Base-by-base conservation (phyloP, 257 asterid genomes). In the Coffea canephora region DNA sequence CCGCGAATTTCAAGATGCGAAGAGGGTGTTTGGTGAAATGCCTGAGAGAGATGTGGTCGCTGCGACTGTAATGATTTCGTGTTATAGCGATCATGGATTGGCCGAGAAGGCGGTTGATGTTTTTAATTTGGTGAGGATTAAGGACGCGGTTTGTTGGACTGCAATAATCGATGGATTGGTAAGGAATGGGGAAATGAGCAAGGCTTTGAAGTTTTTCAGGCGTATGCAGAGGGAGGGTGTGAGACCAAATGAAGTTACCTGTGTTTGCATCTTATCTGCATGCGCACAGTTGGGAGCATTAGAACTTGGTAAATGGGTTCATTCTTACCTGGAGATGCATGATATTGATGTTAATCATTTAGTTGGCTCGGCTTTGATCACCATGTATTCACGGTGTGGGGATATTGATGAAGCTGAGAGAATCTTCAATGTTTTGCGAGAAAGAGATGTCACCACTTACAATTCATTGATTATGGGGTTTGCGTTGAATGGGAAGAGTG, bases 101-200 rank as follows among this genome's bases (percentile, higher is more conserved):
- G 81, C 88, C 10, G 43, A 84, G 34, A 78, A 50, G 75, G 94
- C 91, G 52, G 80, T 76, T 41, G 83, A 36, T 59, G 81, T 78
- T 12, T 89, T 88, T 73, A 81, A 78, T n/a, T 19, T 55, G 73
- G 83, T 81, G 66, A 73, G 54, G 21, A 81, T 14, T 11, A 86
- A 84, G 83, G 95, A 91, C 79, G 86, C 86, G n/a, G 91, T 91
- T 82, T 89, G 90, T 68, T 90, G 89, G 90, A 88, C 92, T 2
- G 87, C 89, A 7, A 74, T 89, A 90, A 90, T 90, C 59, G 90
- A 87, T 78, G 96, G 94, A 84, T 89, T 89, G 71, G 91, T 90
- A 34, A 77, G 79, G 70, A 89, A 86, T 34, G 90, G 88, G n/a
- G 87, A 90, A 77, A 83, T 83, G 87, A 85, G 48, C 46, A 81